Evolutionary conservation across 116 monocot genomes (phyloP).

Genomic region (Phalaenopsis hybrid): DNA sequence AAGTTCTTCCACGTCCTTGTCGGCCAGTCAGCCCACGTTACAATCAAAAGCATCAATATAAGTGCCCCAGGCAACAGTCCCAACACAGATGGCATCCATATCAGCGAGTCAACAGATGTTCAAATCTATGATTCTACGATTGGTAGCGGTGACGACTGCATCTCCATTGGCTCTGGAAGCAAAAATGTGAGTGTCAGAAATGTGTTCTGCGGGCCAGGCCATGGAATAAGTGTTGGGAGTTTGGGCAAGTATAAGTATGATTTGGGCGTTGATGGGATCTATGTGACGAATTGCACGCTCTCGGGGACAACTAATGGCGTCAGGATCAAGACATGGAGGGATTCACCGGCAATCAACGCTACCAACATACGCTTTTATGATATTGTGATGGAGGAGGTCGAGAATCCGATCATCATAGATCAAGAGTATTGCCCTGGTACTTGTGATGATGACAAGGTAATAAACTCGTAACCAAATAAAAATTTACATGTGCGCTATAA

Average conservation of each 20-base stretch:
- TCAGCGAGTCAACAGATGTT: background rate
- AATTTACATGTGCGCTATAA: background rate
- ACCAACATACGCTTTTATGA: constrained; percentile 9
- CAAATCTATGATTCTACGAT: background rate
- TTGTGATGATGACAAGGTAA: background rate
- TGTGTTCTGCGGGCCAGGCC: constrained; percentile 11
- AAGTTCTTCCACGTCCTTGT: constrained; percentile 11
- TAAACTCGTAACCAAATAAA: background rate
- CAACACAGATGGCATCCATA: constrained; percentile 18
- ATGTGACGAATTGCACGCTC: constrained; percentile 15
- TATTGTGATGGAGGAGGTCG: constrained; percentile 23
- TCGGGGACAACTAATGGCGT: constrained; percentile 19
- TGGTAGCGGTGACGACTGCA: constrained; percentile 16
- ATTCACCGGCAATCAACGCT: constrained; percentile 6
- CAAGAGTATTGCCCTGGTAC: constrained; percentile 31
- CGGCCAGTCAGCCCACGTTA: background rate
- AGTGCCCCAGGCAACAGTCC: constrained; percentile 5
- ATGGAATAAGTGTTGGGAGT: constrained; percentile 36
- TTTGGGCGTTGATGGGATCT: constrained; percentile 2
- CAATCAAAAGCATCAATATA: background rate
- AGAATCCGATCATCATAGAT: constrained; percentile 41
- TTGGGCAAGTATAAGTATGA: constrained; percentile 20
- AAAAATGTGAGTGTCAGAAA: background rate
- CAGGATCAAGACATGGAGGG: constrained; percentile 40
- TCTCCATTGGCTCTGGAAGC: constrained; percentile 28